Conservation (phyloP, 2,329 filamentous ascomycete species). For the Pseudomassariella vexata region DNA sequence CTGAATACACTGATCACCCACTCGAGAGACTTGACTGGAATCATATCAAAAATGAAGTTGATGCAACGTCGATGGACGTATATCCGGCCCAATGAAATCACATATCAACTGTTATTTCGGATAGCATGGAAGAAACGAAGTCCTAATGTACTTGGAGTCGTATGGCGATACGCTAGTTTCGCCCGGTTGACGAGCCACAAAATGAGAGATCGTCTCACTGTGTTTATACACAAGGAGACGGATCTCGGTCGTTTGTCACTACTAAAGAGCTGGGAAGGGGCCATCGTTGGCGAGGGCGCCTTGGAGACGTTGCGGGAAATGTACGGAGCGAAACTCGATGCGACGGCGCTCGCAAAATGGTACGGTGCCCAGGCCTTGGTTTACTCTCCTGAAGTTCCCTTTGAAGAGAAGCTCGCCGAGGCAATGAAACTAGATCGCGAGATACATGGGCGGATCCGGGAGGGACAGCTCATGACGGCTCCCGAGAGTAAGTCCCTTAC, state of each 20-base stretch:
- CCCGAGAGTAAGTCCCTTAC: slow-evolving; percentile 12
- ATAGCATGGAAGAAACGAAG: slow-evolving; percentile 16
- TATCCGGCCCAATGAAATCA: slow-evolving; percentile 12
- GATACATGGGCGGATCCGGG: slow-evolving; percentile 15
- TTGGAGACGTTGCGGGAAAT: slow-evolving; percentile 10
- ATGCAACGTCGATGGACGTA: slow-evolving; percentile 13
- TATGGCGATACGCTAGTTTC: slow-evolving; percentile 22
- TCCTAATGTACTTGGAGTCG: slow-evolving; percentile 24
- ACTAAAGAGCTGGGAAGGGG: slow-evolving; percentile 19
- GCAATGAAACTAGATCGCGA: slow-evolving; percentile 18
- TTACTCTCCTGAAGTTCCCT: slow-evolving; percentile 7
- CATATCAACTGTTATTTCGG: slow-evolving; percentile 19
- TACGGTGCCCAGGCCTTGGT: slow-evolving; percentile 10
- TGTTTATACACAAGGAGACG: slow-evolving; percentile 8
- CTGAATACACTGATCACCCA: slow-evolving; percentile 24
- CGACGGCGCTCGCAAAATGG: slow-evolving; percentile 9
- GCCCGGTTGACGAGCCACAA: slow-evolving; percentile 8
- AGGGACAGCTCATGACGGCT: slow-evolving; percentile 10
- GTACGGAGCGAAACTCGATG: not conserved
- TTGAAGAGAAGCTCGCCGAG: slow-evolving; percentile 18
- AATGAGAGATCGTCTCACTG: slow-evolving; percentile 15
- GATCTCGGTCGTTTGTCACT: slow-evolving; percentile 8
- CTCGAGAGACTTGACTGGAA: slow-evolving; percentile 7
- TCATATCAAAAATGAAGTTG: slow-evolving; percentile 8
- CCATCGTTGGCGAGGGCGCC: slow-evolving; percentile 19